Percentiles rank a stretch among this genome's conserved stretches.
These are phyloP conservation scores for Neocucurbitaria cava DNA, from an alignment of 2,329 filamentous ascomycete species.

Conservation along the genomic window DNA sequence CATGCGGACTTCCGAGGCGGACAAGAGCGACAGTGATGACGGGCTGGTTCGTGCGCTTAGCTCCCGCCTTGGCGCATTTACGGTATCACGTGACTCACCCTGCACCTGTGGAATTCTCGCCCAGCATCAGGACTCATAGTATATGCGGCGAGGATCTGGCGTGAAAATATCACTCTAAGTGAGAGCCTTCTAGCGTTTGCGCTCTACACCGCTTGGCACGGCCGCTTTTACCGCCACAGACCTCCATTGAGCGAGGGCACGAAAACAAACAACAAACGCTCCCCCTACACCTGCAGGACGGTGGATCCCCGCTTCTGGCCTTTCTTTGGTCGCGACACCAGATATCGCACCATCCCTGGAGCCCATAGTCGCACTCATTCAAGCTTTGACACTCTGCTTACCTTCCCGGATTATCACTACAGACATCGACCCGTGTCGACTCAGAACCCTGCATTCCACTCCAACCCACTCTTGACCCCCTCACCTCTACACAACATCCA, in stretches of 20 bases:
- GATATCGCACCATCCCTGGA: not conserved
- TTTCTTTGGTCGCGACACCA: not conserved
- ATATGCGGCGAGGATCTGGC: not conserved
- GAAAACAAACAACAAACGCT: not conserved
- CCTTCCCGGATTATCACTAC: not conserved
- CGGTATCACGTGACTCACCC: conserved; percentile 9
- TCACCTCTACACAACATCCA: not conserved
- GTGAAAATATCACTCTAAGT: not conserved
- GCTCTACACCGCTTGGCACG: not conserved
- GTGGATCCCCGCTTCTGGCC: not conserved
- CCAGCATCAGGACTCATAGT: not conserved
- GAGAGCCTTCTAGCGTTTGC: not conserved
- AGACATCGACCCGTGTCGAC: not conserved
- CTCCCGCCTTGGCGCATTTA: not conserved
- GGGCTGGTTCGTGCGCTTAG: conserved; percentile 4
- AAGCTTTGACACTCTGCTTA: not conserved
- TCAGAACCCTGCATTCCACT: not conserved
- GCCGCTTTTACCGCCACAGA: not conserved
- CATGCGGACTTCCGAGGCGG: conserved; percentile 10
- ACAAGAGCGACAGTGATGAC: conserved; percentile 1
- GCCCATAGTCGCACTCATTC: not conserved
- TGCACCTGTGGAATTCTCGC: too few relatives aligned
- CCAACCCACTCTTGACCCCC: not conserved
- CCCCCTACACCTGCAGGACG: not conserved
- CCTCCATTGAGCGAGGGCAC: not conserved